These are phyloP conservation scores for Gnomoniopsis smithogilvyi DNA, from an alignment of 2,329 filamentous ascomycete genomes.

Conservation along the genomic window DNA sequence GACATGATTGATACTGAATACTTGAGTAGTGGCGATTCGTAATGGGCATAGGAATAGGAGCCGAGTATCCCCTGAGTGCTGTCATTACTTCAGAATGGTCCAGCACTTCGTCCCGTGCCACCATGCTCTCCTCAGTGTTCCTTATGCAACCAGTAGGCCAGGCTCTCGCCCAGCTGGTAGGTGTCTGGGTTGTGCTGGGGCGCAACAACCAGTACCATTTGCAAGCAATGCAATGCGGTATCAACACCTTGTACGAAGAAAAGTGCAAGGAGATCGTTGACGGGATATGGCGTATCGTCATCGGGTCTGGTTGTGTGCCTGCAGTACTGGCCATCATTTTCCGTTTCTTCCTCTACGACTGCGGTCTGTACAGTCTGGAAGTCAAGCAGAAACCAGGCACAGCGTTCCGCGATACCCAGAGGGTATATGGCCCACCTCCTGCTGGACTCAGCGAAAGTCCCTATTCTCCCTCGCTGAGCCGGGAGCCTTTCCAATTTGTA, in stretches of 20 bases:
- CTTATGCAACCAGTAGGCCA: slow-evolving; percentile 69
- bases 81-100: slow-evolving; percentile 67
- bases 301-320: slow-evolving; percentile 62
- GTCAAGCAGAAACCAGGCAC: slow-evolving; percentile 59
- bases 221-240: slow-evolving; percentile 44
- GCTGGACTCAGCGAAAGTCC: slow-evolving; percentile 30
- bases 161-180: slow-evolving; percentile 60
- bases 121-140: slow-evolving; percentile 66
- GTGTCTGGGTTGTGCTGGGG: slow-evolving; percentile 49
- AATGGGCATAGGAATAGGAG: slow-evolving; percentile 59
- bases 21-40: slow-evolving; percentile 45
- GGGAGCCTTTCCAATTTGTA: slow-evolving; percentile 27
- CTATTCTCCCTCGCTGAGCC: slow-evolving; percentile 23
- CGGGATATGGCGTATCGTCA: slow-evolving; percentile 64
- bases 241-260: slow-evolving; percentile 40
- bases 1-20: neutral
- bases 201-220: slow-evolving; percentile 39
- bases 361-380: slow-evolving; percentile 62
- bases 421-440: slow-evolving; percentile 48
- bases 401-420: slow-evolving; percentile 57
- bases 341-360: slow-evolving; percentile 65
- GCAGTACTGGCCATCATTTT: slow-evolving; percentile 63
- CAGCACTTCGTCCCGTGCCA: slow-evolving; percentile 60
- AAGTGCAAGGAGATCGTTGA: slow-evolving; percentile 50
- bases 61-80: slow-evolving; percentile 64